Evolutionary conservation across 768 basidiomycete species (phyloP), one percentile per base, ranked within the genome.

Genomic region (Lentinula raphanica): DNA sequence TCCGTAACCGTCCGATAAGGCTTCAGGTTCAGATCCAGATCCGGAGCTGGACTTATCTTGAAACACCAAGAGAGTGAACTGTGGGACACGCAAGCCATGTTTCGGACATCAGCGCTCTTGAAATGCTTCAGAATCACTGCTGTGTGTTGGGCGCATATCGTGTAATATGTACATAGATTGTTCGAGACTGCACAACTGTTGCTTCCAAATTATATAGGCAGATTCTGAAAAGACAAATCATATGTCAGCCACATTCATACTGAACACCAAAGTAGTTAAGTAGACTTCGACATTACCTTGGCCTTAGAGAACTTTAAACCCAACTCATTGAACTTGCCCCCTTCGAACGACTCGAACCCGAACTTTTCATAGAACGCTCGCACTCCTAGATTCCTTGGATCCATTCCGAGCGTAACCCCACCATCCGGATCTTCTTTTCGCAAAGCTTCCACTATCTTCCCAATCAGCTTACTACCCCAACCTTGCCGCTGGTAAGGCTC

Each of bases 341-440:
- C 49, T 50, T 50, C 49, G 9, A 50, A 50, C 4, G 49, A 32
- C 49, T 50, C 49, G 49, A 50, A 50, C 15, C 49, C 49, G 8
- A 50, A 50, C 19, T 50, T 50, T 12, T 50, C 49, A 50, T 50
- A 50, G 17, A 50, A 50, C 13, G 6, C 31, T 19, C 32, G 29
- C 17, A 50, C 49, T n/a, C 23, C 49, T 32, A 50, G 19, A 35
- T 50, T 50, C 49, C 49, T 50, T 35, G 49, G 49, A 11, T 50
- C 49, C 49, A 50, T 35, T 19, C 49, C 49, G 21, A 50, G 49
- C 17, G 49, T 50, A 36, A 50, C 49, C 1, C 49, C 49, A 21
- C 49, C 49, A 19, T 35, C 11, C 13, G 49, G 49, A 35, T 50
- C 49, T 19, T 35, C 31, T 50, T 35, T 35, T 23, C 49, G 49